Base-by-base conservation (phyloP, 495 filamentous ascomycete genomes). In the Penicillium herquei region DNA sequence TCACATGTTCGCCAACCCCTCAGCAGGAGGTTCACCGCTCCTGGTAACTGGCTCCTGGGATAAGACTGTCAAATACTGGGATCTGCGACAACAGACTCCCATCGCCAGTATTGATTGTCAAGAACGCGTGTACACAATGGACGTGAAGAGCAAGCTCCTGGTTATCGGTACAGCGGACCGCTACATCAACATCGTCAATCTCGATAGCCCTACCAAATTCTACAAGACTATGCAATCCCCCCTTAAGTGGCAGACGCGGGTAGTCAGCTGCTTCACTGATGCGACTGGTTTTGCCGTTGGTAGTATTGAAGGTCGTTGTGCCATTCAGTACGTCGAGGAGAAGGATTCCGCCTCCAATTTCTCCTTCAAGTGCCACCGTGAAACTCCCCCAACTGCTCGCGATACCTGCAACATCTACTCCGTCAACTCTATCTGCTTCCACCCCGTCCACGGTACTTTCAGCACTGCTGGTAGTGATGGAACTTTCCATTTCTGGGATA, bases 61-160 rank as follows among this genome's bases (percentile, higher is more conserved):
- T 75, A 95, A 94, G 77, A 94, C 86, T 1, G 76, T 98, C 70
- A 96, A 94, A 69, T 96, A 93, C 75, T 98, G 93, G 93, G 93
- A 98, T 68, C 70, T 96, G 46, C 86, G 91, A 14, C 78, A 82
- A 56, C 70, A 75, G 35, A 78, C 70, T 11, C 82, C 90, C 10
- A 83, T 88, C 46, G 88, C 80, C 6, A 75, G 75, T 7, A 59
- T 96, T 3, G 72, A 82, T 17, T 86, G 86, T 57, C 86, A 87
- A 55, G 91, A 97, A 60, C 85, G 92, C 47, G 81, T 96, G 43
- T 97, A 96, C 76, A 82, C 84, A 32, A 88, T 97, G 82, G 91
- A 96, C 69, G 85, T 90, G 14, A 82, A 86, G 61, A 83, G 88
- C 62, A 82, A 87, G 54, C 74, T 95, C 32, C 82, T 97, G 41